Percentiles rank a stretch among this genome's conserved stretches.
phyloP scores from a whole-genome alignment of 768 basidiomycete genomes.

The Phylloporus rhodoxanthus region DNA sequence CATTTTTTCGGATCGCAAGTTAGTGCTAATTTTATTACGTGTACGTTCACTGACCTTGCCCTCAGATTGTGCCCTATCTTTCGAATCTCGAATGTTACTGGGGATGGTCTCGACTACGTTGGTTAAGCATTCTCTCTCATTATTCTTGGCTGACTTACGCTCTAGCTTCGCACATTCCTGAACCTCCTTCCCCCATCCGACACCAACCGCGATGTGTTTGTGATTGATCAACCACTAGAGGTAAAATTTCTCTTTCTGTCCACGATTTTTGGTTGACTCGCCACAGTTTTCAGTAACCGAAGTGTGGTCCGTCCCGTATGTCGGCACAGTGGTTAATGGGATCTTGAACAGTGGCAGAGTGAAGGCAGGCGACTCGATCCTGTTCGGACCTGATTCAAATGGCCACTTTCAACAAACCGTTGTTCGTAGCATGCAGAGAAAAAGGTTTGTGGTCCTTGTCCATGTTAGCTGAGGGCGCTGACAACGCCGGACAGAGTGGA shows the following conservation, averaged over 20 bases:
- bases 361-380: slow-evolving; percentile 73
- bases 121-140: slow-evolving; percentile 11
- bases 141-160: slow-evolving; percentile 9
- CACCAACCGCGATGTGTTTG: slow-evolving; percentile 74
- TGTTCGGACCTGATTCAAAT: slow-evolving; percentile 89
- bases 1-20: slow-evolving; percentile 71
- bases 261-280: slow-evolving; percentile 8
- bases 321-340: slow-evolving; percentile 80
- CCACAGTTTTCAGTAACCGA: slow-evolving; percentile 77
- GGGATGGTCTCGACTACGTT: slow-evolving; percentile 80
- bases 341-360: slow-evolving; percentile 72
- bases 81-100: slow-evolving; percentile 90
- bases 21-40: slow-evolving; percentile 9
- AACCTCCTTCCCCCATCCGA: slow-evolving; percentile 89
- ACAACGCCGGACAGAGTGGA: slow-evolving; percentile 49
- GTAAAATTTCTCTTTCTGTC: slow-evolving; percentile 31
- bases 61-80: slow-evolving; percentile 84
- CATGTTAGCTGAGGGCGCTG: neutral
- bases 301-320: slow-evolving; percentile 83
- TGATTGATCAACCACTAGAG: slow-evolving; percentile 73
- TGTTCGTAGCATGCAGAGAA: slow-evolving; percentile 91
- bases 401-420: slow-evolving; percentile 78
- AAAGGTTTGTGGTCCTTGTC: slow-evolving; percentile 48
- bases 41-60: slow-evolving; percentile 4
- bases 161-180: slow-evolving; percentile 78